Base-by-base conservation (phyloP, 2,329 filamentous ascomycete genomes). In the Colletotrichum simmondsii region DNA sequence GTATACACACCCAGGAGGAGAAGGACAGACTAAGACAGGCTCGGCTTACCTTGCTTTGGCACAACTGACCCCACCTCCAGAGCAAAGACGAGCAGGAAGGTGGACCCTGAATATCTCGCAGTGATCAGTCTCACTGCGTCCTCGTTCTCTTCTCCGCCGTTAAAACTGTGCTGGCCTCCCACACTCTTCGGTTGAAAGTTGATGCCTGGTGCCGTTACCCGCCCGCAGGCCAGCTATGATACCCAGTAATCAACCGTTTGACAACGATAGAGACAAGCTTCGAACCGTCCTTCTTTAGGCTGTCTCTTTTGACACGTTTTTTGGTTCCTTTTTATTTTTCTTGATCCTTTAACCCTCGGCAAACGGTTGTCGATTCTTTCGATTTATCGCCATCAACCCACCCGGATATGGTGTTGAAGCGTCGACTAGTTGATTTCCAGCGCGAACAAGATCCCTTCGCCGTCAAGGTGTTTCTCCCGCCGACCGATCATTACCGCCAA, bases 101-200 rank as follows among this genome's bases (percentile, higher is more conserved):
- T 72, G 70, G 70, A 72, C 70, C 70, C 66, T 72, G 70, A 72
- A 72, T 72, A 72, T 72, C 66, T 56, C 66, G 37, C 66, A 56
- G 53, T 57, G 60, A 16, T 42, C 37, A 42, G 37, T 42, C 32
- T 56, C 66, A 56, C 59, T 61, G 60, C 53, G 19, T 72, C 28
- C 66, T 65, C 8, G 37, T 61, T 61, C 65, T 64, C 54, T 57
- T 70, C 66, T 70, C 70, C 70, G 66, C 70, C 70, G 64, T 72
- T 72, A 72, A 70, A 72, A 65, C 49, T 61, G 70, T 70, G 66
- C 66, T 58, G 54, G 70, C 66, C 60, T 72, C 66, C 70, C 70
- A 70, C 70, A 70, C 54, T 63, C 57, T 46, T 37, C 46, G 28
- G 53, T 35, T 32, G 49, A 28, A 57, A 56, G 35, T 30, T 56